phyloP scores from a whole-genome alignment of 441 rosid species.

The Breynia disticha region DNA sequence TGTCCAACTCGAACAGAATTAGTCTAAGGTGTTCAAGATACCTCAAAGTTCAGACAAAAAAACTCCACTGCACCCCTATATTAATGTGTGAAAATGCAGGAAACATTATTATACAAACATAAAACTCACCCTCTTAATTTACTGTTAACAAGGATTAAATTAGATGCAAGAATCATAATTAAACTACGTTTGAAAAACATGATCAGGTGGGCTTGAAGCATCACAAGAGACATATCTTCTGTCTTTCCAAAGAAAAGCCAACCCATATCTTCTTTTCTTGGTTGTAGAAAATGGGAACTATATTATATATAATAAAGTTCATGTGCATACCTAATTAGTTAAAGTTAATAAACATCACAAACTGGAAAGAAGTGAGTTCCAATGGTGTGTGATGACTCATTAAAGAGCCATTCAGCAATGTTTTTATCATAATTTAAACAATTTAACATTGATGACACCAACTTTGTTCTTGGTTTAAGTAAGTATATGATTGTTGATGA shows the following conservation, averaged over 20 bases:
- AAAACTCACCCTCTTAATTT: too few species aligned
- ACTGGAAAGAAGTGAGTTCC: too few species aligned
- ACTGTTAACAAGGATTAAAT: too few species aligned
- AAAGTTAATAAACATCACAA: too few species aligned
- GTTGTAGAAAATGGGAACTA: slow-evolving; percentile 6
- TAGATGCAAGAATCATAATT: too few species aligned
- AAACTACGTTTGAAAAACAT: background rate
- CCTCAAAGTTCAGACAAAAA: too few species aligned
- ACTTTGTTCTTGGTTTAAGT: slow-evolving; percentile 11
- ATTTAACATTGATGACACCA: background rate
- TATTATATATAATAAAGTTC: slow-evolving; percentile 6
- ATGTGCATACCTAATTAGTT: slow-evolving; percentile 16
- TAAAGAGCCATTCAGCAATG: too few species aligned
- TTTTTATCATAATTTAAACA: background rate
- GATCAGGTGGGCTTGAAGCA: slow-evolving; percentile 12
- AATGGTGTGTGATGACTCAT: slow-evolving; percentile 11
- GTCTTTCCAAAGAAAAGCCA: background rate
- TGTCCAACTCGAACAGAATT: too few species aligned
- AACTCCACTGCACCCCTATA: too few species aligned
- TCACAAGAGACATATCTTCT: slow-evolving; percentile 5
- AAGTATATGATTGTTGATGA: slow-evolving; percentile 32
- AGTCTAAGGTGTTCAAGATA: too few species aligned
- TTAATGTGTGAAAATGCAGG: too few species aligned
- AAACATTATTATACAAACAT: too few species aligned
- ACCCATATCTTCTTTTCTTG: slow-evolving; percentile 3